Base-by-base conservation (phyloP, 2,329 filamentous ascomycete genomes). In the Colletotrichum tamarilloi region DNA sequence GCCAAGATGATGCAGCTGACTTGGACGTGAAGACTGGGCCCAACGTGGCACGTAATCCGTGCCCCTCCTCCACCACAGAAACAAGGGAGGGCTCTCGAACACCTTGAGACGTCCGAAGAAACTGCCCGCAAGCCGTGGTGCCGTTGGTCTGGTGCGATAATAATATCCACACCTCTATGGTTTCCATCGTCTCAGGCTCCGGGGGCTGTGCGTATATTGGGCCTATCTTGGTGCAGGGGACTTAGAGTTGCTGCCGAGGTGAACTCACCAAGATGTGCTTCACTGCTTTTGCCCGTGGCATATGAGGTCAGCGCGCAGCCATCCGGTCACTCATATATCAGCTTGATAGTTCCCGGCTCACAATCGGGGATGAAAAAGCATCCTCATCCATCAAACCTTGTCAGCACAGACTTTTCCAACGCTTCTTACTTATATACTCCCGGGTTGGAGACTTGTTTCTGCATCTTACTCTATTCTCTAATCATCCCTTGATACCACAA, bases 171-270 rank as follows among this genome's bases (percentile, higher is more conserved):
- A 52, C 52, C 42, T 49, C 42, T 49, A 65, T 52, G 16, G 67
- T 62, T 52, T 73, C 70, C 55, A 57, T 42, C 67, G 67, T 71
- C 67, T 66, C 60, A 73, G 60, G 53, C 55, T 46, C 38, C 38
- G 26, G 28, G 28, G 56, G 56, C 67, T 66, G 55, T 73, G 71
- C 55, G 30, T 52, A 56, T 49, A 56, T 30, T 32, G 42, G 14
- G 30, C 30, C 30, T 46, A 22, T 26, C n/a, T 42, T 14, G 53
- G 59, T 19, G 19, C n/a, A 32, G 38, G 16, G 52, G 60, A 57
- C 56, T 46, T 32, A 52, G 42, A 35, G 46, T 70, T 73, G 55
- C 67, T 66, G 62, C 62, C 67, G 71, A 73, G 49, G 71, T 35
- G 60, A 73, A 66, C 62, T 66, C 60, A 38, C 67, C 38, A 62